Percentiles rank a stretch among this genome's conserved stretches.
phyloP scores from a whole-genome alignment of 179 eudicot genomes.

The Camellia oleifera region DNA sequence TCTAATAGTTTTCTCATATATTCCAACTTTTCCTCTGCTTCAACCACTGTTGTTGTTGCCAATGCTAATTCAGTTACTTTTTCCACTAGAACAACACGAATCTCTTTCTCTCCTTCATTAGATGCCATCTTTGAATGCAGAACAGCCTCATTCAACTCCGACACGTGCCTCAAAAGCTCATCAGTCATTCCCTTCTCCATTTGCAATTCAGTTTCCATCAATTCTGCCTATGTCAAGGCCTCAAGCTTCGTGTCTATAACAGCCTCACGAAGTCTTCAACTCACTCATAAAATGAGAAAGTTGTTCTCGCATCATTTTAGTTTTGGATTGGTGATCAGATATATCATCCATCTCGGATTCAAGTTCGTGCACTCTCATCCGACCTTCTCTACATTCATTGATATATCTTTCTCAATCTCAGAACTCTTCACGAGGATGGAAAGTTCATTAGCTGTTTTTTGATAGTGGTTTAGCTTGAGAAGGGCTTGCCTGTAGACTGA shows the following conservation, averaged over 20 bases:
- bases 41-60: not conserved
- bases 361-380: slow-evolving; percentile 15
- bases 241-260: not conserved
- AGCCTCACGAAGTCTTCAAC: not conserved
- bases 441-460: slow-evolving; percentile 27
- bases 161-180: not conserved
- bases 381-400: slow-evolving; percentile 29
- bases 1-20: slow-evolving; percentile 14
- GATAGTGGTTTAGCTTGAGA: slow-evolving; percentile 21
- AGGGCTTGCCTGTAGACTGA: slow-evolving; percentile 30
- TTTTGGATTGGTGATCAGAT: slow-evolving; percentile 13
- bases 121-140: not conserved
- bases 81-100: not conserved
- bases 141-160: slow-evolving; percentile 7
- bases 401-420: slow-evolving; percentile 31
- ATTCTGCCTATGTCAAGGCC: slow-evolving; percentile 11
- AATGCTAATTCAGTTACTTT: slow-evolving; percentile 11
- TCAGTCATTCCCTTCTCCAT: slow-evolving; percentile 1
- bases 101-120: not conserved
- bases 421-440: slow-evolving; percentile 19
- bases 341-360: slow-evolving; percentile 24
- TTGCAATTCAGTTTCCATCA: slow-evolving; percentile 16
- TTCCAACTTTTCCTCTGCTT: not conserved
- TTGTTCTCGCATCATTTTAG: slow-evolving; percentile 15
- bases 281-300: not conserved